Conservation (phyloP, 1,139 yeast genomes). For the Yamadazyma triangularis region DNA sequence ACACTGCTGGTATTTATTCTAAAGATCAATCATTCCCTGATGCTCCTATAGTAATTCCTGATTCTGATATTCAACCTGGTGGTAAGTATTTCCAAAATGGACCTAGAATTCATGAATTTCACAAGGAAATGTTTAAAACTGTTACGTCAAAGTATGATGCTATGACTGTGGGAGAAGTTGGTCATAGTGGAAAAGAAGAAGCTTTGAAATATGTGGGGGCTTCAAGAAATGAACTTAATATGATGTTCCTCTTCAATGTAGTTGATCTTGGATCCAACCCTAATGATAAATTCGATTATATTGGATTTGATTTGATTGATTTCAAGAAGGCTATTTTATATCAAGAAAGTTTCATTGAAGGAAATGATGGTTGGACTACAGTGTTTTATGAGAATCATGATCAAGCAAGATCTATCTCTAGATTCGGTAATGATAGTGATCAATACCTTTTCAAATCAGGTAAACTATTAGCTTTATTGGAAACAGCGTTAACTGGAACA, state of each 20-base stretch:
- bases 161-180: slow-evolving; percentile 59
- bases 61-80: slow-evolving; percentile 39
- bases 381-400: slow-evolving; percentile 57
- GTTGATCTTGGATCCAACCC: slow-evolving; percentile 40
- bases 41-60: slow-evolving; percentile 46
- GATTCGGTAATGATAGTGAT: slow-evolving; percentile 43
- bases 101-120: slow-evolving; percentile 56
- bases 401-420: slow-evolving; percentile 50
- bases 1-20: slow-evolving; percentile 52
- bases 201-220: slow-evolving; percentile 48
- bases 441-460: slow-evolving; percentile 33
- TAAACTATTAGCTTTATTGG: slow-evolving; percentile 46
- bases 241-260: slow-evolving; percentile 49
- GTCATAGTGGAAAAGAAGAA: slow-evolving; percentile 39
- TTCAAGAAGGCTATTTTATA: slow-evolving; percentile 37
- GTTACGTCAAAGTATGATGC: slow-evolving; percentile 48
- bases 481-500: slow-evolving; percentile 51
- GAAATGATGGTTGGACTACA: slow-evolving; percentile 56
- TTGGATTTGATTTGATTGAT: slow-evolving; percentile 36
- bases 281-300: slow-evolving; percentile 32
- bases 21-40: slow-evolving; percentile 47
- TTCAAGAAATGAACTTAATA: slow-evolving; percentile 45
- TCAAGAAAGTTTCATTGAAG: slow-evolving; percentile 34
- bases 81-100: slow-evolving; percentile 36
- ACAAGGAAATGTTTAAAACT: slow-evolving; percentile 46